Base-by-base conservation (phyloP, 2,329 filamentous ascomycete species). In the Sclerotinia subarctica region DNA sequence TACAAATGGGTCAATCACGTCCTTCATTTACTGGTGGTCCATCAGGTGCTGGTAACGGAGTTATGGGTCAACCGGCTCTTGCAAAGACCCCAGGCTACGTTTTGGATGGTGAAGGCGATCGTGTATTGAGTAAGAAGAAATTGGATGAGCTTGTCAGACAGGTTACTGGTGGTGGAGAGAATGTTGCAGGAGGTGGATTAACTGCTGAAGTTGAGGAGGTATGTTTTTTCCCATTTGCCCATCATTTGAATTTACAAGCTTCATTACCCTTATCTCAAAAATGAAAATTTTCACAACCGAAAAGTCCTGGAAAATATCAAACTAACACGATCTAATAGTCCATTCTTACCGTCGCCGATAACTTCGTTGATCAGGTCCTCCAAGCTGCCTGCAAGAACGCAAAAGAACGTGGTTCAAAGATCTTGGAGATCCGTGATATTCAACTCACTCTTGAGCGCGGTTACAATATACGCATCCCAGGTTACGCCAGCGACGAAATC, bases 131-230 rank as follows among this genome's bases (percentile, higher is more conserved):
- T 81, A 97, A 97, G 86, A 96, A 96, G 82, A 98, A 97, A 81
- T 85, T 99, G 52, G 94, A 99, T 76, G 94, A 97, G 78, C 85
- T 99, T 49, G 94, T 98, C 11, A 88, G 94, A 63, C 94, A 98
- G 79, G 93, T 98, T 69, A 96, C 93, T 47, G 94, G 94, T 66
- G 90, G 90, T 13, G 89, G 88, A 35, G 86, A 87, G 0, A 90
- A 92, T 70, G 83, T 86, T n/a, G 85, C 87, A 59, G 90, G 92
- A 72, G 88, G 88, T 70, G 86, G 89, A 49, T 81, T 98, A 72
- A 92, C 92, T 38, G 92, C 95, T 0, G 95, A 98, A 74, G 94
- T 97, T 62, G 95, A 99, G 86, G 94, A 98, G 85, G 94, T 96
- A 84, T 78, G 84, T 63, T 57, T 32, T 46, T 68, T 62, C 54